Evolutionary conservation across 305 asterid species (phyloP).

Genomic region (Solanum chacoense): DNA sequence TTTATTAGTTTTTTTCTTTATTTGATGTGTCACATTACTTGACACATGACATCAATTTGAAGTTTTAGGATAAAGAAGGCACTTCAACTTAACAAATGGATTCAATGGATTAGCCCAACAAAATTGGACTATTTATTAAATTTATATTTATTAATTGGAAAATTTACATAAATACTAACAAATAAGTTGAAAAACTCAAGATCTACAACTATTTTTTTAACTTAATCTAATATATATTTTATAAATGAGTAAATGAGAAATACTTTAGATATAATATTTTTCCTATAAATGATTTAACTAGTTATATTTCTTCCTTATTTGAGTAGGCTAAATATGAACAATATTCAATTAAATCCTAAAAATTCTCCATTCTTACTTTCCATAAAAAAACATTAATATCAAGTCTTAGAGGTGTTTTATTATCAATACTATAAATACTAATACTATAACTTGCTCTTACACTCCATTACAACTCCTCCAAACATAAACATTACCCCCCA

Average conservation of each 20-base stretch:
- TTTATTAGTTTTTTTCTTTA: too few relatives aligned
- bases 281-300: too few relatives aligned
- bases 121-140: not conserved
- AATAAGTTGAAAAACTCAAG: not conserved
- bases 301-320: not conserved
- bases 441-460: not conserved
- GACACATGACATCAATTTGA: not conserved
- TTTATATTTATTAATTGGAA: not conserved
- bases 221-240: not conserved
- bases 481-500: too few relatives aligned
- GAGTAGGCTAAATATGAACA: not conserved
- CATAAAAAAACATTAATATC: not conserved
- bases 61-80: too few relatives aligned
- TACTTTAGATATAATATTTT: too few relatives aligned
- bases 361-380: not conserved
- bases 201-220: not conserved
- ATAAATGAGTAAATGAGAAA: not conserved
- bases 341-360: not conserved
- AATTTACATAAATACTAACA: not conserved
- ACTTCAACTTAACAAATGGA: too few relatives aligned
- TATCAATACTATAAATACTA: not conserved
- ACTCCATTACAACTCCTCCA: not conserved
- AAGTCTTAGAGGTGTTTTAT: too few relatives aligned
- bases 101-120: not conserved
- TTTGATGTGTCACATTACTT: not conserved